phyloP scores from a whole-genome alignment of 2,329 filamentous ascomycete genomes.

The Alternaria dauci region DNA sequence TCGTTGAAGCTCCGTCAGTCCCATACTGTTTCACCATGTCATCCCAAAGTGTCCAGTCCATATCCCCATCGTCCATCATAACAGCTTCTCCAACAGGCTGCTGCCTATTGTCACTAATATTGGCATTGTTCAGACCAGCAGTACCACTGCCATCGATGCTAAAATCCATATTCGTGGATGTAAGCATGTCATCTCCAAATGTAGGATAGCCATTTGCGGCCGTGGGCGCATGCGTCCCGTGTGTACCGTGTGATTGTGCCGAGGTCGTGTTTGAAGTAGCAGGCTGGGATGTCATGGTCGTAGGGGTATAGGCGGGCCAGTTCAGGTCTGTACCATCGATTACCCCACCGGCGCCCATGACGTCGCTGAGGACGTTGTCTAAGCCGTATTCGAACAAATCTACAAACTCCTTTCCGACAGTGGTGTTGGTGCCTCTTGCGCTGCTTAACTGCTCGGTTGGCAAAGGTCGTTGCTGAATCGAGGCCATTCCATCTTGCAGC shows the following conservation, averaged over 20 bases:
- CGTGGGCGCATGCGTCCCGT: constrained; percentile 6
- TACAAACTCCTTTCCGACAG: constrained; percentile 28
- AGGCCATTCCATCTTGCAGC: background rate
- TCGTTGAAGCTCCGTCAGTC: constrained; percentile 46
- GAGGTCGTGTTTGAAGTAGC: background rate
- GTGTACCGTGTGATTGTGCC: background rate
- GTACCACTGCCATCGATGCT: constrained; percentile 25
- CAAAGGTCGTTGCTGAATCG: constrained; percentile 7
- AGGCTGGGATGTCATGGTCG: background rate
- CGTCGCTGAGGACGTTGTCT: constrained; percentile 40
- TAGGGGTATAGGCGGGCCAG: constrained; percentile 4
- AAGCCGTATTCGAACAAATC: constrained; percentile 34
- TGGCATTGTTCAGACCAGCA: background rate
- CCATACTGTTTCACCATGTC: constrained; percentile 58
- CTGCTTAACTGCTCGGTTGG: background rate
- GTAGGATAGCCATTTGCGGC: constrained; percentile 25
- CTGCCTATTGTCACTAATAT: background rate
- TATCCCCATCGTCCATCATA: constrained; percentile 50
- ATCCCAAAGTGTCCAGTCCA: constrained; percentile 61
- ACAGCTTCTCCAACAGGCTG: constrained; percentile 24
- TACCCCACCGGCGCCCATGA: constrained; percentile 28
- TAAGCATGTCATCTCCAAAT: constrained; percentile 25
- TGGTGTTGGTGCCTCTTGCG: background rate
- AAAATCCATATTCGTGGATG: constrained; percentile 33
- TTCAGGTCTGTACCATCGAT: constrained; percentile 15